Percentiles rank a stretch among this genome's conserved stretches.
Conservation (phyloP, 2,329 filamentous ascomycete species). For the Botrytis pseudocinerea region DNA sequence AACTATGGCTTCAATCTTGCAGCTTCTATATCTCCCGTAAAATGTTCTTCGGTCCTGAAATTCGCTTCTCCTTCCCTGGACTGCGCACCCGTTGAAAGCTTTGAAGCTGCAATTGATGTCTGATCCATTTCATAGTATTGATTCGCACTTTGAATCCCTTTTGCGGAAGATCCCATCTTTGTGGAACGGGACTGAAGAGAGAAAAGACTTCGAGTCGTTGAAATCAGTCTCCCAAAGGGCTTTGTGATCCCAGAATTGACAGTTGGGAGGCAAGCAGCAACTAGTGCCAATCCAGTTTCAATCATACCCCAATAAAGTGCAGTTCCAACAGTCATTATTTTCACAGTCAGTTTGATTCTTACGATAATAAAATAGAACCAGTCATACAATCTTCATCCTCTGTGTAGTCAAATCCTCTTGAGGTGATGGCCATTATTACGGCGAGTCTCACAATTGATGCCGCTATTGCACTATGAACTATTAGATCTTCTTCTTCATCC, state of each 20-base stretch:
- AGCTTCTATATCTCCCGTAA: neutral
- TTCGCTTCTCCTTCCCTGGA: neutral
- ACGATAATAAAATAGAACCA: too few species aligned
- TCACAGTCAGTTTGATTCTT: neutral
- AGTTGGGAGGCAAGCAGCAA: neutral
- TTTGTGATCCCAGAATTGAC: neutral
- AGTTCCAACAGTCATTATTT: neutral
- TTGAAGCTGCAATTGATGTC: neutral
- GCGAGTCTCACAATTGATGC: too few species aligned
- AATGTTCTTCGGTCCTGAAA: neutral
- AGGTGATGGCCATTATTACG: too few species aligned
- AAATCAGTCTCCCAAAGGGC: too few species aligned
- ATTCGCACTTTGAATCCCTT: neutral
- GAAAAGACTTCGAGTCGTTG: too few species aligned
- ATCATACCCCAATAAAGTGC: neutral
- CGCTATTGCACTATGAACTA: too few species aligned
- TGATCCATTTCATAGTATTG: neutral
- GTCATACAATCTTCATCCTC: too few species aligned
- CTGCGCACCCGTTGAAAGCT: neutral
- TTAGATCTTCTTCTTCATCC: too few species aligned
- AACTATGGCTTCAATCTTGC: neutral
- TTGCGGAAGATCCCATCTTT: neutral
- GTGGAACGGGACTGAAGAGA: neutral
- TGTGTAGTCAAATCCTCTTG: too few species aligned
- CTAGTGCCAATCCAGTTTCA: neutral